Conservation (phyloP, 208 protist species). For the Lotmaria passim region DNA sequence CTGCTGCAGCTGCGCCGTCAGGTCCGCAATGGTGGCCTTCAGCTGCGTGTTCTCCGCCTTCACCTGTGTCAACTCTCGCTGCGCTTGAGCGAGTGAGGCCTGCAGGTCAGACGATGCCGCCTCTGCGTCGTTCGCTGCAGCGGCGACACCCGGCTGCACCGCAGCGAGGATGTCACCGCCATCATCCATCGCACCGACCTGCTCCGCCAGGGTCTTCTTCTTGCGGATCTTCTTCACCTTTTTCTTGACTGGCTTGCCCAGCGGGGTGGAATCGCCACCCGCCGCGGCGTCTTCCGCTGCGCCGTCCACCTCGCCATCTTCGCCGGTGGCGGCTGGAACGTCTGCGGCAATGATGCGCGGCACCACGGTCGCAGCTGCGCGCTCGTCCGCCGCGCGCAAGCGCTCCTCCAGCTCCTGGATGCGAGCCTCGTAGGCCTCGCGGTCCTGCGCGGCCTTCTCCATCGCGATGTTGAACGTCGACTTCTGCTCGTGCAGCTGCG, state of each 20-base stretch:
- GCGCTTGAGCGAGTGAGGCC: conserved; percentile 7
- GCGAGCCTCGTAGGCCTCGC: conserved; percentile 38
- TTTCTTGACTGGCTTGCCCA: conserved; percentile 33
- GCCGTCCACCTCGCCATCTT: not conserved
- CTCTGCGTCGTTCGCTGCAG: not conserved
- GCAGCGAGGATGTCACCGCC: conserved; percentile 33
- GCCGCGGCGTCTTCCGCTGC: conserved; percentile 7
- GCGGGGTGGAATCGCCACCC: not conserved
- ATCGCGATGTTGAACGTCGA: conserved; percentile 27
- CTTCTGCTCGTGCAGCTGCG: conserved; percentile 37
- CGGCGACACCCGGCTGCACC: conserved; percentile 7
- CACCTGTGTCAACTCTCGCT: conserved; percentile 47
- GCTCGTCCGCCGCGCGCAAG: conserved; percentile 35
- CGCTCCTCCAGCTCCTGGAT: conserved; percentile 53
- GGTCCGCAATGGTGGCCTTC: conserved; percentile 51
- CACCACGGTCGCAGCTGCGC: conserved; percentile 13
- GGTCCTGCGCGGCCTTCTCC: conserved; percentile 31
- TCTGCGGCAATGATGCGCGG: not conserved
- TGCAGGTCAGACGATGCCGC: conserved; percentile 17
- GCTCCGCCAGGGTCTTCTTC: conserved; percentile 53
- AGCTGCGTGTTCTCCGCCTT: conserved; percentile 61
- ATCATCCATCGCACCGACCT: conserved; percentile 41
- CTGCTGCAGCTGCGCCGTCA: conserved; percentile 50
- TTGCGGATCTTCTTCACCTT: conserved; percentile 63
- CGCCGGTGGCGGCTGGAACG: not conserved